phyloP scores from a whole-genome alignment of 2,329 filamentous ascomycete genomes.

The Ambrosiella xylebori region DNA sequence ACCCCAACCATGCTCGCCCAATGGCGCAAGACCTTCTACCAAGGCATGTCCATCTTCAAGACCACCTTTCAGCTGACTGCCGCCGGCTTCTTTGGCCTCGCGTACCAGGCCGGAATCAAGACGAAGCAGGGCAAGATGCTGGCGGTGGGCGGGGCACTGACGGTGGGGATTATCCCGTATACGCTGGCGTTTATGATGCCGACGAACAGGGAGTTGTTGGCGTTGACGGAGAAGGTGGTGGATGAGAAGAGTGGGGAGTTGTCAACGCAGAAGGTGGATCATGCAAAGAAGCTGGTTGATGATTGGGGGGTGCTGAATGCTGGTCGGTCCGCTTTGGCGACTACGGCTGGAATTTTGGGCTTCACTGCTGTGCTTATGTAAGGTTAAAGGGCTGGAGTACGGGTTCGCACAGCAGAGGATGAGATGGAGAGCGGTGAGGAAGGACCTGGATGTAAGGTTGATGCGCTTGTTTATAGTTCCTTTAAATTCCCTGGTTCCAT shows the following conservation, averaged over 20 bases:
- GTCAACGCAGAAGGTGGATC: not conserved
- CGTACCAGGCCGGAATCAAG: not conserved
- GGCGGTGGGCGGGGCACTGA: not conserved
- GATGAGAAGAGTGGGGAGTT: not conserved
- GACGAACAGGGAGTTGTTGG: constrained; percentile 6
- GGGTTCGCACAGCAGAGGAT: not conserved
- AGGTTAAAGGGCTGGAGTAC: not conserved
- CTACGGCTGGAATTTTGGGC: not conserved
- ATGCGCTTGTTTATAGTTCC: no score
- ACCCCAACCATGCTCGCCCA: constrained; percentile 6
- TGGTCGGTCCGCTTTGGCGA: constrained; percentile 5
- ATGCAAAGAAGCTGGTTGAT: constrained; percentile 5
- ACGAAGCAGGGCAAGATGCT: not conserved
- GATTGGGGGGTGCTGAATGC: constrained; percentile 11
- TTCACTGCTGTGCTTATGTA: constrained; percentile 5
- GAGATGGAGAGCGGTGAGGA: not conserved
- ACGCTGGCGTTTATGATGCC: constrained; percentile 7
- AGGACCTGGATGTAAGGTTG: not conserved
- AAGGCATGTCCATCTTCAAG: constrained; percentile 3
- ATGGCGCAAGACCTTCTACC: constrained; percentile 7
- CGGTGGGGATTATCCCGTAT: constrained; percentile 4
- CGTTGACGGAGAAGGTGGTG: not conserved
- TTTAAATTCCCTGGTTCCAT: no score
- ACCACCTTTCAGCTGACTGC: not conserved
- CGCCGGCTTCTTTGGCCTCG: constrained; percentile 3